Conservation (phyloP, 345 rosid species). For the Barbarea vulgaris region DNA sequence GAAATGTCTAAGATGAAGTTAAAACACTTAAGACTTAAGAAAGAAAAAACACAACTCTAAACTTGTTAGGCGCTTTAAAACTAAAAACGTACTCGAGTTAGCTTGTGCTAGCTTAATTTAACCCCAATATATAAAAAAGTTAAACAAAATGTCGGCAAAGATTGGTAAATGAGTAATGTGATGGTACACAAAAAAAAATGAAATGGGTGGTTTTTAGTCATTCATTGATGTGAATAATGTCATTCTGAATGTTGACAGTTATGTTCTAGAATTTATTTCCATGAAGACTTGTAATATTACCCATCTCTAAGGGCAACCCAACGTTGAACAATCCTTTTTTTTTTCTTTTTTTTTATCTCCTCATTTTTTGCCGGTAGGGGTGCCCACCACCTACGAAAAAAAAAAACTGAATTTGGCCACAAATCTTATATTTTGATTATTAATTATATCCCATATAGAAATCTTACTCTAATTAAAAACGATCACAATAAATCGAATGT, state of each 20-base stretch:
- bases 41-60: background rate
- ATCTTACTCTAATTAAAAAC: constrained; percentile 1
- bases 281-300: constrained; percentile 32
- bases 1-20: background rate
- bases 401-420: background rate
- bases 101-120: constrained; percentile 1
- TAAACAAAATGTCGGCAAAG: constrained; percentile 39
- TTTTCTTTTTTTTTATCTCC: background rate
- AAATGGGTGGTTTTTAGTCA: constrained; percentile 36
- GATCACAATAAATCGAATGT: background rate
- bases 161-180: constrained; percentile 13
- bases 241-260: constrained; percentile 32
- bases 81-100: constrained; percentile 3
- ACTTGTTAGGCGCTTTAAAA: background rate
- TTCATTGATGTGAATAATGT: constrained; percentile 40
- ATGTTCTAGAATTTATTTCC: constrained; percentile 27
- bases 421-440: background rate
- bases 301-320: constrained; percentile 34
- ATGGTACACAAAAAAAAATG: constrained; percentile 1
- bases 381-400: constrained; percentile 14
- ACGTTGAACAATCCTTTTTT: constrained; percentile 28
- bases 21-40: background rate
- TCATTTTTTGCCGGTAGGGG: background rate
- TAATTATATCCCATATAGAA: constrained; percentile 4
- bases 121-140: background rate